These are phyloP conservation scores for Crithidia brevicula DNA, from an alignment of 208 protist genomes.

Conservation along the genomic window DNA sequence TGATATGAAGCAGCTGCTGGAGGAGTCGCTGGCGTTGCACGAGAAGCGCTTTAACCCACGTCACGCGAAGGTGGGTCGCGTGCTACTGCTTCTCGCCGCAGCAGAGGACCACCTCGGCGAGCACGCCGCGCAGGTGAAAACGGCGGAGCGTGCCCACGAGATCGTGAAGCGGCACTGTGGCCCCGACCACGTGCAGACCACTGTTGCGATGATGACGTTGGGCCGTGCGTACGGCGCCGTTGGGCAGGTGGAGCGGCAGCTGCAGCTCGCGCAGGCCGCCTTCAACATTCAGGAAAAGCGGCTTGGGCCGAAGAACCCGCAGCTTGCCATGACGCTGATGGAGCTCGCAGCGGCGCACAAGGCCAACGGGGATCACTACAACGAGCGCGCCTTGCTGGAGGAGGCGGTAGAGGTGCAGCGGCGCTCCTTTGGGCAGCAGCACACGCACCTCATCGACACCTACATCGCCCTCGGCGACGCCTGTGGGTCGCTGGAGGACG, in stretches of 20 bases:
- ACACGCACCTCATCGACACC: slow-evolving; percentile 73
- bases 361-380: slow-evolving; percentile 71
- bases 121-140: slow-evolving; percentile 55
- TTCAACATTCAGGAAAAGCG: slow-evolving; percentile 78
- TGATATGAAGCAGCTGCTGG: slow-evolving; percentile 76
- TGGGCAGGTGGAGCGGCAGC: slow-evolving; percentile 51
- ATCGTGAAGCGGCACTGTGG: slow-evolving; percentile 85
- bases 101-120: slow-evolving; percentile 78
- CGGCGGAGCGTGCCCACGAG: slow-evolving; percentile 62
- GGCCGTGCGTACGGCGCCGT: slow-evolving; percentile 68
- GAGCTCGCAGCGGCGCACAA: slow-evolving; percentile 73
- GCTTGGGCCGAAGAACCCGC: slow-evolving; percentile 75
- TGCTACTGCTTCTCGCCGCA: slow-evolving; percentile 73
- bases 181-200: slow-evolving; percentile 76
- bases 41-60: slow-evolving; percentile 69
- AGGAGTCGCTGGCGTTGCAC: slow-evolving; percentile 67
- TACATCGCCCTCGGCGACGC: slow-evolving; percentile 76
- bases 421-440: slow-evolving; percentile 80
- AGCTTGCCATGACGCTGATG: slow-evolving; percentile 76
- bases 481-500: slow-evolving; percentile 62
- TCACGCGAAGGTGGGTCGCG: slow-evolving; percentile 81
- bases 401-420: slow-evolving; percentile 78
- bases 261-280: slow-evolving; percentile 66
- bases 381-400: slow-evolving; percentile 74
- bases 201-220: slow-evolving; percentile 74